phyloP scores from a whole-genome alignment of 352 stramenopile species.

The Globisporangium viniferum region DNA sequence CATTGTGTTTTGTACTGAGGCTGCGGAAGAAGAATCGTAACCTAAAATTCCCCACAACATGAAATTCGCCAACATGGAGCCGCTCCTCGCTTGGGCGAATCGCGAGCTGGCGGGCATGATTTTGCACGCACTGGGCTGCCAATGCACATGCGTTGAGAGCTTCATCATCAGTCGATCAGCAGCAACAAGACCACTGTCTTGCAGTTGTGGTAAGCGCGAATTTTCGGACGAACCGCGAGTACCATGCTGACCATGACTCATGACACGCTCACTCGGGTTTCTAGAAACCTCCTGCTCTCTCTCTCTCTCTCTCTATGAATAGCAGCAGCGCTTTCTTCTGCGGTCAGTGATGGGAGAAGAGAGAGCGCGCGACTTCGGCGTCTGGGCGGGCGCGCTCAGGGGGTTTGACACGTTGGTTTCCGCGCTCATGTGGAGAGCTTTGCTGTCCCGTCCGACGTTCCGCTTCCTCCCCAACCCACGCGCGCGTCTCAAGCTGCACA shows the following conservation, averaged over 20 bases:
- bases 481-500: slow-evolving; percentile 14
- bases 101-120: no score
- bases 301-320: slow-evolving; percentile 7
- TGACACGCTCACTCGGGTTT: neutral
- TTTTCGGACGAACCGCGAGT: no score
- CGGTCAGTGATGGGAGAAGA: neutral
- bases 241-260: neutral
- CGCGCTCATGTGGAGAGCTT: slow-evolving; percentile 10
- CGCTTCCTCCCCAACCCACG: slow-evolving; percentile 9
- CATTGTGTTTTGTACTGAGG: no score
- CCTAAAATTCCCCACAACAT: no score
- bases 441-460: neutral
- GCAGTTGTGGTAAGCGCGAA: no score
- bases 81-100: no score
- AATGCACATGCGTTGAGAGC: no score
- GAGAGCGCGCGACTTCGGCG: neutral
- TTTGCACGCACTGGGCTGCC: no score
- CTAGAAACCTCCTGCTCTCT: neutral
- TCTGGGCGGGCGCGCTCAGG: neutral
- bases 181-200: no score
- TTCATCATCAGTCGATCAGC: no score
- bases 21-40: no score
- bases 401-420: neutral
- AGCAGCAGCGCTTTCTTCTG: neutral
- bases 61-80: no score